A percentile compares a stretch with the other conserved stretches of the same genome.
phyloP scores from a whole-genome alignment of 768 basidiomycete species.

The Pleurotus cornucopiae region DNA sequence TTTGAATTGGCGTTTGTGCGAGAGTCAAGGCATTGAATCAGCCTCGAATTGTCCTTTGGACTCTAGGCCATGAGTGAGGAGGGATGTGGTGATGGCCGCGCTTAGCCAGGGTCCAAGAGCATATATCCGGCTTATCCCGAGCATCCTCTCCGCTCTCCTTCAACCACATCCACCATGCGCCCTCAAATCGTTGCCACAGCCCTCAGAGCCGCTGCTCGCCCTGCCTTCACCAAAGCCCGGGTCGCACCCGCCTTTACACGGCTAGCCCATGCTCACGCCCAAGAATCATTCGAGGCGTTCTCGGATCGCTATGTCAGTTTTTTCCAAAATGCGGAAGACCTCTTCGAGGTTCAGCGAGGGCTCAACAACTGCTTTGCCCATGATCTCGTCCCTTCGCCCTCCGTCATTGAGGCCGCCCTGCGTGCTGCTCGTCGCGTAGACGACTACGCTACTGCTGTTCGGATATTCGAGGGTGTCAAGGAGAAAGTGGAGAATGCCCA shows the following conservation, averaged over 20 bases:
- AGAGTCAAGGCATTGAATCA: neutral
- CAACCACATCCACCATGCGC: constrained; percentile 36
- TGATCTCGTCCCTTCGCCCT: constrained; percentile 86
- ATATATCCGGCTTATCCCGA: constrained; percentile 6
- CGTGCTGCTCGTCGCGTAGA: constrained; percentile 88
- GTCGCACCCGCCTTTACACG: constrained; percentile 42
- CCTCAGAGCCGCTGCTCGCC: constrained; percentile 57
- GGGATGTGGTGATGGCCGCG: neutral
- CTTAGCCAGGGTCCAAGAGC: neutral
- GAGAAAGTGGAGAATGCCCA: constrained; percentile 98
- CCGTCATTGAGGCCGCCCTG: constrained; percentile 83
- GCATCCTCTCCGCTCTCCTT: neutral
- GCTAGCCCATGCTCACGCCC: constrained; percentile 57
- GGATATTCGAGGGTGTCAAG: constrained; percentile 92
- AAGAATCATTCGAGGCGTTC: constrained; percentile 93
- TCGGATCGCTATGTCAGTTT: constrained; percentile 91
- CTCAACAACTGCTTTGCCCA: constrained; percentile 99
- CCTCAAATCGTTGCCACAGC: constrained; percentile 56
- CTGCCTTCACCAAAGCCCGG: constrained; percentile 28
- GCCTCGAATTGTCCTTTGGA: neutral
- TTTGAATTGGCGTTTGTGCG: neutral
- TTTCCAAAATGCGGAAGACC: constrained; percentile 89
- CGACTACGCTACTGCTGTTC: constrained; percentile 95
- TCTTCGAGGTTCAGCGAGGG: constrained; percentile 98
- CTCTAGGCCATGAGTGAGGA: neutral